phyloP scores from a whole-genome alignment of 1,139 yeast genomes.

The Casaregolazyma lundiana region DNA sequence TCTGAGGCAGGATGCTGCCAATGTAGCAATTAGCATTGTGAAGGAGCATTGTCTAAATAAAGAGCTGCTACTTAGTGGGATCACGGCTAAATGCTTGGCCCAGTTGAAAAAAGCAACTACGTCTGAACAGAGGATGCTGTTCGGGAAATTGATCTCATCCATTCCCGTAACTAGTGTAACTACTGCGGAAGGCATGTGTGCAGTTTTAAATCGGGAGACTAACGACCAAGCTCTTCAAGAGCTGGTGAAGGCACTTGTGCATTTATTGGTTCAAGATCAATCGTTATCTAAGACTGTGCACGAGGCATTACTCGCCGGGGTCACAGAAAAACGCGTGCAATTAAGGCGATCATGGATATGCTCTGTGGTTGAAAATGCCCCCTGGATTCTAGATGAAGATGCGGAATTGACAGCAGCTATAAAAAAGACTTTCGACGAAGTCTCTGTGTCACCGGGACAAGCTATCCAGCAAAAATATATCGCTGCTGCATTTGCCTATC shows the following conservation, averaged over 20 bases:
- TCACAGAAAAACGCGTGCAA: slow-evolving; percentile 58
- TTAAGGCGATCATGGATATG: slow-evolving; percentile 67
- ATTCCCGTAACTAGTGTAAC: slow-evolving; percentile 29
- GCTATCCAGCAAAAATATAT: slow-evolving; percentile 32
- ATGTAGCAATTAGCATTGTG: slow-evolving; percentile 34
- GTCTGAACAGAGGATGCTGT: slow-evolving; percentile 59
- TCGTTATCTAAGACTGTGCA: slow-evolving; percentile 14
- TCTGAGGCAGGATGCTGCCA: slow-evolving; percentile 52
- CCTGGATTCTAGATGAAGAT: slow-evolving; percentile 20
- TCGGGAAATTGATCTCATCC: slow-evolving; percentile 39
- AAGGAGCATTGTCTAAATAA: not conserved
- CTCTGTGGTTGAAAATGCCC: slow-evolving; percentile 26
- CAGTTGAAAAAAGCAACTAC: slow-evolving; percentile 50
- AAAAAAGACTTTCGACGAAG: slow-evolving; percentile 30
- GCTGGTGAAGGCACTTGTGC: slow-evolving; percentile 44
- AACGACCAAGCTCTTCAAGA: slow-evolving; percentile 60
- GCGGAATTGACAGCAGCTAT: slow-evolving; percentile 24
- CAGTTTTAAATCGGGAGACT: slow-evolving; percentile 63
- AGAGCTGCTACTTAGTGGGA: slow-evolving; percentile 18
- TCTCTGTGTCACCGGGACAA: slow-evolving; percentile 28
- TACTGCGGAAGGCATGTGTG: slow-evolving; percentile 43
- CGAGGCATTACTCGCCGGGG: slow-evolving; percentile 49
- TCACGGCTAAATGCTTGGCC: slow-evolving; percentile 52
- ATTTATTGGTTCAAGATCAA: slow-evolving; percentile 16
- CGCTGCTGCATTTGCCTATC: slow-evolving; percentile 30